A percentile compares a stretch with the other conserved stretches of the same genome.
phyloP scores from a whole-genome alignment of 306 rosid genomes.

The Benincasa hispida region DNA sequence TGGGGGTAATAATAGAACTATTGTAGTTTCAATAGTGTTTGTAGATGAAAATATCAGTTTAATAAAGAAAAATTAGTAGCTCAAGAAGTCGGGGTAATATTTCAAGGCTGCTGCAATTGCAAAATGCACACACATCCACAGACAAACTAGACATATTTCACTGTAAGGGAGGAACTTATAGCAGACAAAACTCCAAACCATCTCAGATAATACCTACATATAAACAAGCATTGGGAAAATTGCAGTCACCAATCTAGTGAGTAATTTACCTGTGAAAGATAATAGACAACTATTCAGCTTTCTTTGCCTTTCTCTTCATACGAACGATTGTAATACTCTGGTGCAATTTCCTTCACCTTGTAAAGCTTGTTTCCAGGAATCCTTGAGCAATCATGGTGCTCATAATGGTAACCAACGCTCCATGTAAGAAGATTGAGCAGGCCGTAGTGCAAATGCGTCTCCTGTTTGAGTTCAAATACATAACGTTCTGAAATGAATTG shows the following conservation, averaged over 20 bases:
- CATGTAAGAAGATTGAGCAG: conserved; percentile 69
- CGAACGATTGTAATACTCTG: conserved; percentile 44
- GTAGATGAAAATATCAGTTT: too few species aligned
- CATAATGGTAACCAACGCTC: conserved; percentile 84
- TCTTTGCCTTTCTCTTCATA: neutral
- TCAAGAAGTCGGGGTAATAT: too few species aligned
- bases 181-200: too few species aligned
- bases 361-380: conserved; percentile 75
- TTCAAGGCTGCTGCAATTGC: too few species aligned
- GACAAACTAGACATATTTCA: too few species aligned
- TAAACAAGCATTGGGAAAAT: too few species aligned
- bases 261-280: neutral
- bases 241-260: neutral
- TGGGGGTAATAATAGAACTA: too few species aligned
- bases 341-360: conserved; percentile 72
- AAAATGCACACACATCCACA: too few species aligned
- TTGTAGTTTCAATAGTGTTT: too few species aligned
- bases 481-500: conserved; percentile 93
- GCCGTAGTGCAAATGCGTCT: conserved; percentile 84
- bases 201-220: too few species aligned
- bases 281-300: neutral
- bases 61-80: too few species aligned
- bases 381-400: conserved; percentile 81
- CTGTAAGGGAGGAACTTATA: too few species aligned
- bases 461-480: conserved; percentile 69